Base-by-base conservation (phyloP, 495 filamentous ascomycete species). In the Penicillium canariense region DNA sequence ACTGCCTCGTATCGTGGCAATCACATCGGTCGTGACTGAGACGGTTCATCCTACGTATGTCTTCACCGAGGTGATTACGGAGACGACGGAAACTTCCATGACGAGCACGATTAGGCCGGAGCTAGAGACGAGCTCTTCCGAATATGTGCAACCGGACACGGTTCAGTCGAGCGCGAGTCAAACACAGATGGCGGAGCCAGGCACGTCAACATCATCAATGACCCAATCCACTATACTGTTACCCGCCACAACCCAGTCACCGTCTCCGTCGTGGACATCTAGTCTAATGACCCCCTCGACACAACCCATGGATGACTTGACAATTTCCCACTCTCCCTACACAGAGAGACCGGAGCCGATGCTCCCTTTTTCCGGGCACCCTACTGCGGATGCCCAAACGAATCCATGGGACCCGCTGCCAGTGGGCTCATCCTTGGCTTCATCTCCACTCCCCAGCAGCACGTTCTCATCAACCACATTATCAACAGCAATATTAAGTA, bases 21-120 rank as follows among this genome's bases (percentile, higher is more conserved):
- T 61, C 14, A 58, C 54, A 0, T 61, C 54, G 23, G 28, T 58
- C 2, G 14, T 61, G 14, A 52, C 50, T 14, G 54, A 57, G 20
- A 61, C 54, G 0, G 47, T 55, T 6, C 54, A 39, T 28, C 54
- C 59, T 11, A 52, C 51, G 1, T 23, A 15, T 50, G 23, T 40
- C 7, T 36, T 47, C 26, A 61, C 58, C 0, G 34, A 53, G 30
- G 46, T 35, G 4, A 35, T 52, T 5, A 54, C 44, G 1, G 10
- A 47, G 5, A 26, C 25, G 17, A 28, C n/a, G n/a, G n/a, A n/a
- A n/a, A n/a, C n/a, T n/a, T n/a, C n/a, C n/a, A n/a, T n/a, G n/a
- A n/a, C n/a, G n/a, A n/a, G n/a, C n/a, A n/a, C n/a, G n/a, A n/a
- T n/a, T n/a, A n/a, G 7, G 4, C 18, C 25, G 17, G 7, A 20